phyloP scores from a whole-genome alignment of 805 yeast genomes.

The Zygosaccharomyces pseudorouxii region DNA sequence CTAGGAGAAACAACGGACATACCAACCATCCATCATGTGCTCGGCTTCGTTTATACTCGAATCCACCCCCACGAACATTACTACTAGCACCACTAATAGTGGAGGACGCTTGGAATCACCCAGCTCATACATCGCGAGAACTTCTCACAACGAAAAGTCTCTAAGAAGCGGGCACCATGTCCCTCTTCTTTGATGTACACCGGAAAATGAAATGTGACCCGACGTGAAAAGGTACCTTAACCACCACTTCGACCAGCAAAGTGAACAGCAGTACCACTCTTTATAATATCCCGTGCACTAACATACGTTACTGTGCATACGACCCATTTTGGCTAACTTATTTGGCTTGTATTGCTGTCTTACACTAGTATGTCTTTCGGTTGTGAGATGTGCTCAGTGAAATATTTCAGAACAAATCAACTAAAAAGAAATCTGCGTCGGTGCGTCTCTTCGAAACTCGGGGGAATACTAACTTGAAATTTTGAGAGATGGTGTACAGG shows the following conservation, averaged over 20 bases:
- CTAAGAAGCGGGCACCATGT: constrained; percentile 2
- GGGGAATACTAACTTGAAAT: background rate
- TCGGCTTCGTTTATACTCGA: background rate
- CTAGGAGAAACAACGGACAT: background rate
- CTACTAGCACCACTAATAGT: background rate
- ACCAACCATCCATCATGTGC: background rate
- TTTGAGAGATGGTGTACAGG: background rate
- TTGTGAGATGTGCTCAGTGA: background rate
- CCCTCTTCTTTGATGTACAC: constrained; percentile 22
- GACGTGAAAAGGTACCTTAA: constrained; percentile 8
- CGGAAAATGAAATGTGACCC: constrained; percentile 27
- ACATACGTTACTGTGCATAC: constrained; percentile 97
- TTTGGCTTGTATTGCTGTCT: constrained; percentile 24
- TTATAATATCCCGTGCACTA: constrained; percentile 1
- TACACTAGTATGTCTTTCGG: constrained; percentile 7
- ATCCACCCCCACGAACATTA: background rate
- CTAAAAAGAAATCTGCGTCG: background rate
- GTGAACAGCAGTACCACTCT: constrained; percentile 1
- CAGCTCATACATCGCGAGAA: constrained; percentile 31
- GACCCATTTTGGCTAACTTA: constrained; percentile 86
- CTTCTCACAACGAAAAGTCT: constrained; percentile 8
- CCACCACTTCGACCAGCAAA: constrained; percentile 5
- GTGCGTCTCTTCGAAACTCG: background rate
- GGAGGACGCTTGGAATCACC: constrained; percentile 32
- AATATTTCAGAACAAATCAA: background rate